These are phyloP conservation scores for Suillus subluteus DNA, from an alignment of 768 basidiomycete genomes.

Conservation along the genomic window DNA sequence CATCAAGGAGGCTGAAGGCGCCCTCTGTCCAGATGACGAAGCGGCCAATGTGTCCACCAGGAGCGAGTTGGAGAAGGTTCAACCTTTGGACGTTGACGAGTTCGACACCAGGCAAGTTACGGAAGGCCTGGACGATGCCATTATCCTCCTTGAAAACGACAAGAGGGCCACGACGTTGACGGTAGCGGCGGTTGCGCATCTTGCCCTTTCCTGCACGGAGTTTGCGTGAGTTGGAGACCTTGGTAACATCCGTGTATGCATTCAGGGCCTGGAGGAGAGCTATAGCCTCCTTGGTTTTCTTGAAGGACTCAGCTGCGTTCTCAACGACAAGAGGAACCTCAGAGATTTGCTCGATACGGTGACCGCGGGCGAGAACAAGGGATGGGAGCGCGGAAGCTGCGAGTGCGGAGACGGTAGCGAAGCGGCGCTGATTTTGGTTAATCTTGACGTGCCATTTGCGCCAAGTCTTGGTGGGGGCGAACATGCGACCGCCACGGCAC, in stretches of 20 bases:
- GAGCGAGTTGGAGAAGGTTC: conserved; percentile 98
- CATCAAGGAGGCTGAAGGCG: conserved; percentile 91
- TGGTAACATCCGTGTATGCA: conserved; percentile 91
- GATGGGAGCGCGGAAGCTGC: conserved; percentile 96
- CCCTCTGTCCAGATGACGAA: conserved; percentile 99
- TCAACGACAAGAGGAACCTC: conserved; percentile 95
- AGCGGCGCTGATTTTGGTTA: conserved; percentile 98
- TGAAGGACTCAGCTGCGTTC: conserved; percentile 79
- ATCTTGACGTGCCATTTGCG: conserved; percentile 99
- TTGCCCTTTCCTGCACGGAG: conserved; percentile 98
- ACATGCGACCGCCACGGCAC: conserved; percentile 99
- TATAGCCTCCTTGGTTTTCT: conserved; percentile 97
- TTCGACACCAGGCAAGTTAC: conserved; percentile 98
- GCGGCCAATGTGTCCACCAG: conserved; percentile 98
- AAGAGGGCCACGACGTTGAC: conserved; percentile 96
- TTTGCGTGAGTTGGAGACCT: conserved; percentile 97
- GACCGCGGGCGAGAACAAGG: conserved; percentile 97
- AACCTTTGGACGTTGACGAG: conserved; percentile 90
- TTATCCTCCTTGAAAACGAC: conserved; percentile 97
- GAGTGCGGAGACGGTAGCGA: conserved; percentile 95
- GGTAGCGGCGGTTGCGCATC: conserved; percentile 93
- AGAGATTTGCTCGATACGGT: conserved; percentile 96
- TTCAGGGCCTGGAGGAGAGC: conserved; percentile 87
- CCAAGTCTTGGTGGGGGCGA: conserved; percentile 99
- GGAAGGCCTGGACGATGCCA: conserved; percentile 97